Base-by-base conservation (phyloP, 306 rosid genomes). In the Lablab purpureus region DNA sequence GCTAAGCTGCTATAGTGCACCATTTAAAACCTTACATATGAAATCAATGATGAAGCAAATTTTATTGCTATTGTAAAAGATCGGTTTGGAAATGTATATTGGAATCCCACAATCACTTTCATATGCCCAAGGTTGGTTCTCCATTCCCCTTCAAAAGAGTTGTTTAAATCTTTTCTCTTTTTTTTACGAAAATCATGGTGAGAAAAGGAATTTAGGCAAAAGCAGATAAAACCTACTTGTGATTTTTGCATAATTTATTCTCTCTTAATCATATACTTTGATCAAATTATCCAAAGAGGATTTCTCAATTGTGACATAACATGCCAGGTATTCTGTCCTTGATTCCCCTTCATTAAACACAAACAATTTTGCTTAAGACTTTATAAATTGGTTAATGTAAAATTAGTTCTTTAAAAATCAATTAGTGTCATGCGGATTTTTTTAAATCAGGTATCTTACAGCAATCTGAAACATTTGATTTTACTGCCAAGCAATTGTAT, bases 271-370 rank as follows among this genome's bases (percentile, higher is more conserved):
- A 45, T 49, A 22, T 54, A 46, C 36, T 55, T 45, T 67, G 62
- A 45, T 52, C 50, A 43, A 54, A 30, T 36, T 75, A 59, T 37
- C 56, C 59, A 0, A 2, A 7, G n/a, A 14, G 17, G 60, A 21
- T 59, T 78, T 79, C 28, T 34, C 9, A 71, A 67, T 30, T 46
- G 81, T 46, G 76, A 66, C 19, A 46, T 50, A 81, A 34, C 72
- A 56, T 46, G 62, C 66, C 40, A 9, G 22, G 15, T 69, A 65
- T 27, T 41, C 51, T 73, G 22, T 65, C 18, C 21, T 28, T 51
- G 55, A 43, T 68, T 71, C 40, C 59, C 56, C 43, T 43, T 28
- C 56, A 71, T 71, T 34, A 22, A 64, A 51, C 32, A 70, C 51
- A 76, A 40, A 19, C 37, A 71, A 37, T 51, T 63, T 62, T 27